phyloP scores from a whole-genome alignment of 495 filamentous ascomycete species.

The Pseudomonodictys pantanalensis region DNA sequence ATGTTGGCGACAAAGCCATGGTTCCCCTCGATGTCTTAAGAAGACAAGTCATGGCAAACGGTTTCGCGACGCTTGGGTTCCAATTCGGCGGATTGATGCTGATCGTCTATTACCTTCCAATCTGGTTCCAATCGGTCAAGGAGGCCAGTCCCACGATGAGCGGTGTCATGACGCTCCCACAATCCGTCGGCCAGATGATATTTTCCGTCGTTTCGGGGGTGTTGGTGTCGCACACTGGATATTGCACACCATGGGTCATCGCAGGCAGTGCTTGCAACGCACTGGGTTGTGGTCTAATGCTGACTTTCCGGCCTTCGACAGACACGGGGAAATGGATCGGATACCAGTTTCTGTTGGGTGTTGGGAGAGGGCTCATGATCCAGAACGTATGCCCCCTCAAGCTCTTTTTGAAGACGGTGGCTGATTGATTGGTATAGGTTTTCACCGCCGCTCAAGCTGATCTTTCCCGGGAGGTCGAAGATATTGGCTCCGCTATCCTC shows the following conservation, averaged over 20 bases:
- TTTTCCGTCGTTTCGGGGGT: conserved; percentile 1
- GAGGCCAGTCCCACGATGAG: conserved; percentile 24
- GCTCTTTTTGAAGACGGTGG: no score
- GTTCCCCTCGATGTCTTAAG: conserved; percentile 20
- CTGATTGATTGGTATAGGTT: no score
- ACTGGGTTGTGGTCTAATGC: conserved; percentile 26
- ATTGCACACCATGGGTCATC: conserved; percentile 15
- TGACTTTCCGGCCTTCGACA: conserved; percentile 27
- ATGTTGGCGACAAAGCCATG: conserved; percentile 26
- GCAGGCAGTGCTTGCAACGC: conserved; percentile 13
- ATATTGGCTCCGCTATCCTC: no score
- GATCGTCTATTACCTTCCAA: conserved; percentile 37
- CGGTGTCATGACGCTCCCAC: conserved; percentile 34
- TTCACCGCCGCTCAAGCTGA: no score
- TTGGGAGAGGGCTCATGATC: conserved; percentile 8
- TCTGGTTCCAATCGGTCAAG: conserved; percentile 37
- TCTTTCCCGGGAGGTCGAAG: no score
- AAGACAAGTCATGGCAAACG: conserved; percentile 8
- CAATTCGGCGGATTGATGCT: conserved; percentile 19
- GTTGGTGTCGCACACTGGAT: conserved; percentile 6
- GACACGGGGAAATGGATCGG: conserved; percentile 32
- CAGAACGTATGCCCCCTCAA: no score
- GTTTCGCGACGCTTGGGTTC: conserved; percentile 22
- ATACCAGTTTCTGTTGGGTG: conserved; percentile 19
- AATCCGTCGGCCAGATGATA: conserved; percentile 44